Percentiles rank a stretch among this genome's conserved stretches.
Conservation (phyloP, 352 stramenopile genomes). For the Phytophthora constricta region DNA sequence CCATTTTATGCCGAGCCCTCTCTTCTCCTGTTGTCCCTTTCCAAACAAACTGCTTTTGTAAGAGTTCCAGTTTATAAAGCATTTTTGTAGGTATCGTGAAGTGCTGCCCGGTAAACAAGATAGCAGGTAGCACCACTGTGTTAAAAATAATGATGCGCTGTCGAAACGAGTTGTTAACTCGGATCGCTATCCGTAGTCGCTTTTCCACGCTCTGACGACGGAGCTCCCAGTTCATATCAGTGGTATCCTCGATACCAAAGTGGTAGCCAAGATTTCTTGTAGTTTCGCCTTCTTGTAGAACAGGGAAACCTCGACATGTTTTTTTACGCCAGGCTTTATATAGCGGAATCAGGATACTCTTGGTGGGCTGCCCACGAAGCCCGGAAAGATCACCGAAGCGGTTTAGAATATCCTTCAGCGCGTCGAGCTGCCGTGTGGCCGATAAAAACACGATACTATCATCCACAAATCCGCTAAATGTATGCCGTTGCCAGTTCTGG, state of each 20-base stretch:
- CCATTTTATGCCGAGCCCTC: not conserved
- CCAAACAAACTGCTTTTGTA: slow-evolving; percentile 21
- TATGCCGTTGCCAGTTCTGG: not conserved
- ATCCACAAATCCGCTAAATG: slow-evolving; percentile 13
- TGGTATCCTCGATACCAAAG: not conserved
- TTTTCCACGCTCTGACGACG: slow-evolving; percentile 1
- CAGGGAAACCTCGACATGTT: slow-evolving; percentile 5
- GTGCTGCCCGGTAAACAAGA: slow-evolving; percentile 13
- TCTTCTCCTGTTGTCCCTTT: slow-evolving; percentile 1
- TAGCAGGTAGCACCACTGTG: not conserved
- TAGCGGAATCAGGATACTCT: slow-evolving; percentile 4
- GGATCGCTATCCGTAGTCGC: not conserved
- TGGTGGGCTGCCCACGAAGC: slow-evolving; percentile 3
- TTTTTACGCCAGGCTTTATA: not conserved
- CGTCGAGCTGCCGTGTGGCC: not conserved
- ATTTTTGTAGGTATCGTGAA: not conserved
- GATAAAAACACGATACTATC: slow-evolving; percentile 9
- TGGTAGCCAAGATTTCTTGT: slow-evolving; percentile 3
- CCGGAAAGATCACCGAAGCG: slow-evolving; percentile 8
- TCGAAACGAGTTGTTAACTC: not conserved
- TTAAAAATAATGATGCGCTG: slow-evolving; percentile 12
- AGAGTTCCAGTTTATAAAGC: not conserved
- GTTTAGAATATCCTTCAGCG: not conserved
- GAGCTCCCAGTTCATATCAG: slow-evolving; percentile 2
- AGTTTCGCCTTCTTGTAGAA: not conserved